Conservation (phyloP, 2,329 filamentous ascomycete genomes). For the Trichocomaceae sp. region DNA sequence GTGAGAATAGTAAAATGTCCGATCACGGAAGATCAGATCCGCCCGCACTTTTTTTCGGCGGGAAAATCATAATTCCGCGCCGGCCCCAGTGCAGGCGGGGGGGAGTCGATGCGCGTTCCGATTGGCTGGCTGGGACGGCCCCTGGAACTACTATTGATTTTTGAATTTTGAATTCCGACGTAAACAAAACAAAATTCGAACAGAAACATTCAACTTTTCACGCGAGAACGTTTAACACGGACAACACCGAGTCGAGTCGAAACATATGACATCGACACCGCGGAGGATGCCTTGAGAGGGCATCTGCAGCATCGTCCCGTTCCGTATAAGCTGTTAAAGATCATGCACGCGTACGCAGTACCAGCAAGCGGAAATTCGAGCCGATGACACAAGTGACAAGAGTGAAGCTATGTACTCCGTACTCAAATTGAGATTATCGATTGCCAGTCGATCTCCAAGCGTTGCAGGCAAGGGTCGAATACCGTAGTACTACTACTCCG, state of each 20-base stretch:
- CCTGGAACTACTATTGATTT: neutral
- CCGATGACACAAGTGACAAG: neutral
- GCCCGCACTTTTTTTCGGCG: conserved; percentile 7
- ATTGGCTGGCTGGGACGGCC: neutral
- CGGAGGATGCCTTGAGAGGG: neutral
- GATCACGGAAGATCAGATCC: neutral
- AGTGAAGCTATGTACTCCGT: too few species aligned
- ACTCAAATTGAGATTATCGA: too few species aligned
- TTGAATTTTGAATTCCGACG: neutral
- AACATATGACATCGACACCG: neutral
- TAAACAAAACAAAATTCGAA: neutral
- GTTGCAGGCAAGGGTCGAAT: neutral
- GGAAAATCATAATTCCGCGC: conserved; percentile 8
- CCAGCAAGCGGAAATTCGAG: neutral
- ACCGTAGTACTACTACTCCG: neutral
- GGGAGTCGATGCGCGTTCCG: neutral
- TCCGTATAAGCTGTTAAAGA: neutral
- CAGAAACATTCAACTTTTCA: neutral
- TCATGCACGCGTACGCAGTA: neutral
- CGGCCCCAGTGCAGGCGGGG: neutral
- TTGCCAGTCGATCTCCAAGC: neutral
- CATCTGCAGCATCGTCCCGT: too few species aligned
- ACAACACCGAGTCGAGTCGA: neutral
- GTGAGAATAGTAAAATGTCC: conserved; percentile 16
- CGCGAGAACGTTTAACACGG: neutral